Conservation (phyloP, 176 grass and related monocot species). For the Themeda triandra region DNA sequence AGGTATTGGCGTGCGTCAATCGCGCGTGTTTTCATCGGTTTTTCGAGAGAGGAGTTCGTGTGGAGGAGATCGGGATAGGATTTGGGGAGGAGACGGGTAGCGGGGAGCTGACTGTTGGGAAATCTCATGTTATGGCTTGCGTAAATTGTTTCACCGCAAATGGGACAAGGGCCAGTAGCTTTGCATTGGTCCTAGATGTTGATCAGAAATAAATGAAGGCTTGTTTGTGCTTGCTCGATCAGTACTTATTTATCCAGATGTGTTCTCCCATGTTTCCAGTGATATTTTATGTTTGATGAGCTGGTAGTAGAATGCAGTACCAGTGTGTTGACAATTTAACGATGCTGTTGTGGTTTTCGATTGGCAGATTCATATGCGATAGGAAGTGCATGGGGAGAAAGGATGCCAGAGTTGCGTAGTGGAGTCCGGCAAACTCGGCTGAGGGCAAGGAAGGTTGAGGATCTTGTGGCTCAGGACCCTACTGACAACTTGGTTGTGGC, state of each 20-base stretch:
- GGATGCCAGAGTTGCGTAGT: conserved; percentile 97
- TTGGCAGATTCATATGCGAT: conserved; percentile 41
- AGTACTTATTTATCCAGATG: conserved; percentile 13
- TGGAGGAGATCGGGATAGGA: conserved; percentile 40
- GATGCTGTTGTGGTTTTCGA: not conserved
- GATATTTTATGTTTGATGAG: conserved; percentile 13
- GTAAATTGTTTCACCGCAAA: conserved; percentile 3
- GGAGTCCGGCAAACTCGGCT: conserved; percentile 82
- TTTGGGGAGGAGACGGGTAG: conserved; percentile 10
- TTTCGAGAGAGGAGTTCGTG: not conserved
- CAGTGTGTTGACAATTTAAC: conserved; percentile 13
- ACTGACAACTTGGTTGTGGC: conserved; percentile 47
- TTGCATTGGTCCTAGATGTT: not conserved
- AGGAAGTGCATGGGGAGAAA: conserved; percentile 92
- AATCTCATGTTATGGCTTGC: conserved; percentile 1
- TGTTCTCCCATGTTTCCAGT: conserved; percentile 5
- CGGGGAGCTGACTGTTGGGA: not conserved
- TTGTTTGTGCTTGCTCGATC: not conserved
- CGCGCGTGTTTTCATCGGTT: conserved; percentile 11
- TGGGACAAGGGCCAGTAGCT: not conserved
- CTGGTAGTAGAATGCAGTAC: conserved; percentile 19
- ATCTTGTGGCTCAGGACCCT: conserved; percentile 50
- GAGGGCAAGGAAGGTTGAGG: conserved; percentile 69
- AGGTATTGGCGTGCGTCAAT: not conserved
- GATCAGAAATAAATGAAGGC: not conserved